These are phyloP conservation scores for Marasmius tenuissimus DNA, from an alignment of 1,284 basidiomycete genomes.

Conservation along the genomic window DNA sequence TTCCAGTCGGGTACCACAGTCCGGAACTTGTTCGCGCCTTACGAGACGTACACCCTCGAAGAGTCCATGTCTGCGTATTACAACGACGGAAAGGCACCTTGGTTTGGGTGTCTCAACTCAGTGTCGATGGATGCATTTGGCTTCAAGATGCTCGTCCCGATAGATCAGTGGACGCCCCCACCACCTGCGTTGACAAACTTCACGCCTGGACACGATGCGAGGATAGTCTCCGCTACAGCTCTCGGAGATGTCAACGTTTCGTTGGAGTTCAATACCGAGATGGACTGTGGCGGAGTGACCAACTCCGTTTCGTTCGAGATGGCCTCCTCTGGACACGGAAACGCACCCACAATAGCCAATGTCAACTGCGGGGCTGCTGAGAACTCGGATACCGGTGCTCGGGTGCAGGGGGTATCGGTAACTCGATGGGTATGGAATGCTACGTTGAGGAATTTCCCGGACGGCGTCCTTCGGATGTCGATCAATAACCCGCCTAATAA, in stretches of 20 bases:
- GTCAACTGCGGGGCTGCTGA: conserved; percentile 47
- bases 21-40: conserved; percentile 80
- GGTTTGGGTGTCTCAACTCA: conserved; percentile 67
- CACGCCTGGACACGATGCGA: conserved; percentile 81
- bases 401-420: conserved; percentile 51
- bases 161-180: conserved; percentile 63
- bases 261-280: conserved; percentile 76
- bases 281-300: conserved; percentile 74
- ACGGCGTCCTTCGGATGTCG: conserved; percentile 77
- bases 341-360: conserved; percentile 49
- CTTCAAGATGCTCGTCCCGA: conserved; percentile 81
- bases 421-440: conserved; percentile 74
- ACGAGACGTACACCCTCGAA: conserved; percentile 70
- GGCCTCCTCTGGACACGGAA: conserved; percentile 66
- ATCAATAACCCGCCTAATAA: conserved; percentile 55
- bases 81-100: conserved; percentile 58
- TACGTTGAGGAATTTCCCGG: conserved; percentile 70
- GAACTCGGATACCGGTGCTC: conserved; percentile 41
- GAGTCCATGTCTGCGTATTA: conserved; percentile 64
- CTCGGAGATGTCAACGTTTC: conserved; percentile 65
- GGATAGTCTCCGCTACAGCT: conserved; percentile 51
- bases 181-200: conserved; percentile 78
- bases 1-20: conserved; percentile 61
- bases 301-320: conserved; percentile 62
- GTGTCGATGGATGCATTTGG: conserved; percentile 73